A percentile compares a stretch with the other conserved stretches of the same genome.
Conservation (phyloP, 345 rosid genomes). For the Gossypium turneri region DNA sequence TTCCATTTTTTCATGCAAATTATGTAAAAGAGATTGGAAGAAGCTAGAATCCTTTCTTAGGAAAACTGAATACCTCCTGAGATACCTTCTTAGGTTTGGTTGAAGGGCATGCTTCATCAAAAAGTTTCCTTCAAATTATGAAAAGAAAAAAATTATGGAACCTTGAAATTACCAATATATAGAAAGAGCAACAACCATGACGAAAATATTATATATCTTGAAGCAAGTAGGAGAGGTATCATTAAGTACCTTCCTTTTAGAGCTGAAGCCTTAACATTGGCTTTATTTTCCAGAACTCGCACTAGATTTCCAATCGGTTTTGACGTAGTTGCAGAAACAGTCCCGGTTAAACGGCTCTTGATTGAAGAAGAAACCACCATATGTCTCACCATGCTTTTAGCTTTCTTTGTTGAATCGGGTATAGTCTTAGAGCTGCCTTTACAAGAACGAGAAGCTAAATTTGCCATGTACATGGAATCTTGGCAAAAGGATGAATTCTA, state of each 20-base stretch:
- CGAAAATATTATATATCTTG: background rate
- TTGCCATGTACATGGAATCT: slow-evolving; percentile 64
- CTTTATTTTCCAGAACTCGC: slow-evolving; percentile 35
- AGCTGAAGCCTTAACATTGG: slow-evolving; percentile 26
- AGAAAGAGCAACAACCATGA: background rate
- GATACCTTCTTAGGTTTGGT: slow-evolving; percentile 32
- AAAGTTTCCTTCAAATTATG: slow-evolving; percentile 48
- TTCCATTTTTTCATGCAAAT: background rate
- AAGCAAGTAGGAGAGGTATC: background rate
- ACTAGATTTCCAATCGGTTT: slow-evolving; percentile 31
- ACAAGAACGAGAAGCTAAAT: slow-evolving; percentile 62
- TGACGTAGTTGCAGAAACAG: slow-evolving; percentile 26
- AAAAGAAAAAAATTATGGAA: slow-evolving; percentile 8
- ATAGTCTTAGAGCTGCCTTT: slow-evolving; percentile 27
- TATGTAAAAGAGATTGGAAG: background rate
- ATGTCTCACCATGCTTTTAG: slow-evolving; percentile 29
- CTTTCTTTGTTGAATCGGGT: slow-evolving; percentile 36
- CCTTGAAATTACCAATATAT: background rate
- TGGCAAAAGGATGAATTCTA: slow-evolving; percentile 63
- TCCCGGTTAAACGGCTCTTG: slow-evolving; percentile 30
- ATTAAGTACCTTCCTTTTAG: slow-evolving; percentile 42
- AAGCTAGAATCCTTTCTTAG: background rate
- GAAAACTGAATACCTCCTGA: slow-evolving; percentile 44
- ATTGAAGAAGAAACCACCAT: slow-evolving; percentile 29
- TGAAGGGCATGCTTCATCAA: slow-evolving; percentile 34